These are phyloP conservation scores for Sporothrix dimorphospora DNA, from an alignment of 2,329 filamentous ascomycete species.

Conservation along the genomic window DNA sequence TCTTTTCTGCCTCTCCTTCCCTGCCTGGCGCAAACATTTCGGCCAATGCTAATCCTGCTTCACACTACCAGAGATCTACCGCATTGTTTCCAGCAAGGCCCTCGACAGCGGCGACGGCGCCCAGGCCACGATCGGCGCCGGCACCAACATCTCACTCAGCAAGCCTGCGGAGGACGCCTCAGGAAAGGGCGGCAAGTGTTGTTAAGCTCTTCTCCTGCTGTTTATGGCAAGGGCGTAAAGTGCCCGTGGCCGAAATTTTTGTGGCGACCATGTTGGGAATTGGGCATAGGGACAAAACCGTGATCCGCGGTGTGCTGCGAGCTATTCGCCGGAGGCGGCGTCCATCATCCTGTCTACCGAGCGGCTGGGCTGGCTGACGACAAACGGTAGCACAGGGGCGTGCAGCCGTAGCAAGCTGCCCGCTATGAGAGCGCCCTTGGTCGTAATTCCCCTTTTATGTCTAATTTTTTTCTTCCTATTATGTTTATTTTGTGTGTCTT, in stretches of 20 bases:
- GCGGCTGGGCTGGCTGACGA: neutral
- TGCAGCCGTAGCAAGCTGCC: neutral
- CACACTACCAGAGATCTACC: slow-evolving; percentile 86
- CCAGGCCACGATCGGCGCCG: slow-evolving; percentile 77
- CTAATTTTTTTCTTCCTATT: neutral
- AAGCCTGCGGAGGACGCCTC: slow-evolving; percentile 77
- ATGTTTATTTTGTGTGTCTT: slow-evolving; percentile 1
- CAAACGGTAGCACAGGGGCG: neutral
- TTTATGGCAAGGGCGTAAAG: neutral
- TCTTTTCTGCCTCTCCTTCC: neutral
- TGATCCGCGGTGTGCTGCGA: slow-evolving; percentile 30
- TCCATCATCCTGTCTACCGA: slow-evolving; percentile 21
- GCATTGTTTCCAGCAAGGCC: slow-evolving; percentile 97
- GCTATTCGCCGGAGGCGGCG: slow-evolving; percentile 27
- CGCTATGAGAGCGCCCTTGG: slow-evolving; percentile 8
- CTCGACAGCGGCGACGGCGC: slow-evolving; percentile 85
- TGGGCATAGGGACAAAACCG: slow-evolving; percentile 29
- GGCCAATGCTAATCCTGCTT: neutral
- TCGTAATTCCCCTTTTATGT: slow-evolving; percentile 6
- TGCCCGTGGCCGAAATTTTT: neutral
- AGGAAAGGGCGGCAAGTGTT: slow-evolving; percentile 80
- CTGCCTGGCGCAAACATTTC: neutral
- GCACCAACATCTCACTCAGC: slow-evolving; percentile 83
- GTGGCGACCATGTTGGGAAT: slow-evolving; percentile 13
- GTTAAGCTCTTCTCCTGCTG: slow-evolving; percentile 54